A percentile compares a stretch with the other conserved stretches of the same genome.
Evolutionary conservation across 768 basidiomycete genomes (phyloP).

Genomic region (Austroboletus festivus): DNA sequence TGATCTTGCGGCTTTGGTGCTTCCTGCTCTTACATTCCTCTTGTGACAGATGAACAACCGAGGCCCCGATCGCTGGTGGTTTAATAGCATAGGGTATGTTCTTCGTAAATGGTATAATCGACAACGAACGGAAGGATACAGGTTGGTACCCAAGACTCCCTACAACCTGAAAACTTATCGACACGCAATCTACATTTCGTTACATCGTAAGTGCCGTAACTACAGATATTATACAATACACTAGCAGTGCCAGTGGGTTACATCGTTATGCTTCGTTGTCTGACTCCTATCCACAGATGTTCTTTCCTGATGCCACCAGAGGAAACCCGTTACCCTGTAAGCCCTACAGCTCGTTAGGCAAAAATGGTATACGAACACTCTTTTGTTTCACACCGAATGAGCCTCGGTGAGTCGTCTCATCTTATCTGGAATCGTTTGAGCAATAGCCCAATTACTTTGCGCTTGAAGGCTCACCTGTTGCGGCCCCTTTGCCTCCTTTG

Average conservation of each 20-base stretch:
- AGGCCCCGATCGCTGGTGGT: no score
- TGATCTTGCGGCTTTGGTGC: no score
- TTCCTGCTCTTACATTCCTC: no score
- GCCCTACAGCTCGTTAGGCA: not conserved
- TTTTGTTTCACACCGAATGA: not conserved
- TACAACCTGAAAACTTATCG: not conserved
- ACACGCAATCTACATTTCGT: slow-evolving; percentile 13
- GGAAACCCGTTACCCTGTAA: slow-evolving; percentile 7
- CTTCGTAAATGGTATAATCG: no score
- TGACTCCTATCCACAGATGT: slow-evolving; percentile 9
- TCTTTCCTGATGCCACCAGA: slow-evolving; percentile 16
- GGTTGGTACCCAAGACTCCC: not conserved
- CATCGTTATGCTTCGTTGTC: slow-evolving; percentile 7
- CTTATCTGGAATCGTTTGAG: slow-evolving; percentile 14
- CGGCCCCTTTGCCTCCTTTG: slow-evolving; percentile 30
- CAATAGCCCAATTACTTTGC: not conserved
- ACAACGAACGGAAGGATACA: no score
- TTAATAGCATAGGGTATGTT: no score
- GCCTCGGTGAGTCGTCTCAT: slow-evolving; percentile 11
- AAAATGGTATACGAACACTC: not conserved
- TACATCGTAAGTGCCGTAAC: slow-evolving; percentile 1
- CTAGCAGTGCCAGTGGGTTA: slow-evolving; percentile 5
- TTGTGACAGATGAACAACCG: no score
- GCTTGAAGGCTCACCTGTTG: slow-evolving; percentile 17
- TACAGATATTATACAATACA: slow-evolving; percentile 20